Evolutionary conservation across 371 early-diverging fungal genomes (phyloP), one percentile per base, ranked within the genome.

Genomic region (Mortierella sp.): DNA sequence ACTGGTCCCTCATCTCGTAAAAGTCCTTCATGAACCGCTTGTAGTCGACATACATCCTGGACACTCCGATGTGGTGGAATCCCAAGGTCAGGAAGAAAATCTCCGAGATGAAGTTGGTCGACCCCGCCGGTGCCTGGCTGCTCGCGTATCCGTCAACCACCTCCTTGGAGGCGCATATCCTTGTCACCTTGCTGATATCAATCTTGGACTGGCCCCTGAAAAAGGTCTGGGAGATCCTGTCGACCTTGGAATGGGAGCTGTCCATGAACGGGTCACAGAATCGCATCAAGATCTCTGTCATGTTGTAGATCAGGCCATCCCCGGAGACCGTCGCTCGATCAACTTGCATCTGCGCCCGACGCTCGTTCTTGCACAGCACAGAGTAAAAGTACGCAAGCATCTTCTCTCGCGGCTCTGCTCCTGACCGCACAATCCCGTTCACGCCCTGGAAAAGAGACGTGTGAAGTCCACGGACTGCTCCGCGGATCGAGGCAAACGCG

Each of bases 261-360:
- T 95, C 94, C 88, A 96, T 85, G 72, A 99, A 94, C 0, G 98
- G 98, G 29, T 96, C 95, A 52, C 92, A 90, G 31, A 98, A 90
- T 26, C 79, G 79, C 40, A 97, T 87, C 71, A 94, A 84, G 4
- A 94, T 88, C 24, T 87, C 87, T 7, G 91, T 86, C 39, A 96
- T 85, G 73, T 96, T 97, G 70, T 91, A 92, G 83, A 97, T 90
- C 85, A 97, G 96, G 19, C 98, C 97, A 85, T 97, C 96, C 14
- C 94, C 90, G 1, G 96, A 93, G 0, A 97, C 95, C 5, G 89
- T 90, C 0, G 89, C 77, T 22, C 85, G 85, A 75, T 98, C 96
- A 14, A 96, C 92, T 68, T 87, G 96, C 92, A 97, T 93, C 43
- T 94, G 93, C 0, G 93, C 94, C 48, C 98, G 93, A 58, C 90